Base-by-base conservation (phyloP, 345 rosid species). In the Eutrema heterophyllum region DNA sequence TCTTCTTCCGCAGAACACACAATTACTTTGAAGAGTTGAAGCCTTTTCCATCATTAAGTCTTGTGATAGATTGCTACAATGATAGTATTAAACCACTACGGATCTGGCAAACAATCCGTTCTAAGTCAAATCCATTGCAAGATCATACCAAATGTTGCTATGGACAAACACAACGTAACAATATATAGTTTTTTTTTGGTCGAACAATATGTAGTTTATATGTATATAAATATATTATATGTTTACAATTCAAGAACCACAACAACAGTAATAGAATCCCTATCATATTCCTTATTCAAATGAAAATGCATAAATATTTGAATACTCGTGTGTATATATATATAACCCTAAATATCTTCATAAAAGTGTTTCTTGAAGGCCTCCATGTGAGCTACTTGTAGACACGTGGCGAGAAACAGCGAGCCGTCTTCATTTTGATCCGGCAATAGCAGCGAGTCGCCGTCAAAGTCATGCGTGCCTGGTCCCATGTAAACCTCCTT, bases 401-500 rank as follows among this genome's bases (percentile, higher is more conserved):
- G 60, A 67, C 78, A 78, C 16, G 77, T 66, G 11, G 78, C 81
- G 0, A 78, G 53, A 36, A 72, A 60, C 49, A 78, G 24, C 4
- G 81, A 67, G 38, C 78, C 78, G 2, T 52, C 66, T 53, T 78
- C 74, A 40, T 53, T 48, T 52, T 46, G 78, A 63, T 72, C 66
- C 46, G 73, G 83, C 69, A 86, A 71, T 50, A 88, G 41, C 65
- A 80, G 59, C 1, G 82, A 80, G 76, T 82, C 89, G 1, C 81
- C 81, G 30, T 88, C 90, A 30, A 75, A 84, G 54, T 81, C 84
- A 68, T 83, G 82, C 62, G 74, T 77, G 24, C 87, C 87, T 1
- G 85, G 88, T 13, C 86, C 88, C 77, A 81, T 82, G 62, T 83
- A 82, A 10, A 84, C 44, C 49, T 84, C 88, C 46, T 72, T 76